phyloP scores from a whole-genome alignment of 306 rosid genomes.

The Carpinus fangiana region DNA sequence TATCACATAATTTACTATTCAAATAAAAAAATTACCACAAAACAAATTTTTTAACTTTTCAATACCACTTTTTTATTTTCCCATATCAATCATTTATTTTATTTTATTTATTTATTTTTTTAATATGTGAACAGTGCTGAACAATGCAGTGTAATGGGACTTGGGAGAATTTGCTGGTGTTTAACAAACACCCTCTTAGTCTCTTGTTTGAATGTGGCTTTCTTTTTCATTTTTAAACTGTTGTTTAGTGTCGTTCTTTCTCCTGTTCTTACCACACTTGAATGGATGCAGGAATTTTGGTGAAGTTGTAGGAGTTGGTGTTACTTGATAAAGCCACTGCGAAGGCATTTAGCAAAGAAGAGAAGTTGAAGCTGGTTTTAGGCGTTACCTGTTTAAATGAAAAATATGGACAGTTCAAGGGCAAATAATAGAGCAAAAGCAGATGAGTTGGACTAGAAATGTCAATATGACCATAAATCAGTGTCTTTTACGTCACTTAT shows the following conservation, averaged over 20 bases:
- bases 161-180: no score
- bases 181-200: no score
- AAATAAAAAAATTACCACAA: no score
- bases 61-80: no score
- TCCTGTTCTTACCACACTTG: not conserved
- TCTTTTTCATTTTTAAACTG: not conserved
- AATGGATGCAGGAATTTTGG: conserved; percentile 3
- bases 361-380: not conserved
- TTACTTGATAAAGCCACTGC: not conserved
- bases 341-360: not conserved
- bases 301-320: conserved; percentile 4
- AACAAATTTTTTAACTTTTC: no score
- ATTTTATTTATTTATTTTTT: no score
- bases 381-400: not conserved
- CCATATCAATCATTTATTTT: no score
- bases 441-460: not conserved
- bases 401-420: not conserved
- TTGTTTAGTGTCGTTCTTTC: not conserved
- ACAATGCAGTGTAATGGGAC: no score
- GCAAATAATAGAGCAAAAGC: not conserved
- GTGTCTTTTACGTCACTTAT: not conserved
- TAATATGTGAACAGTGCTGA: no score
- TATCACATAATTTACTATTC: no score
- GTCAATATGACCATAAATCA: not conserved
- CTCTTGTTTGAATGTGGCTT: not conserved